Conservation (phyloP, 1,139 yeast genomes). For the Suhomyces coccinellae region DNA sequence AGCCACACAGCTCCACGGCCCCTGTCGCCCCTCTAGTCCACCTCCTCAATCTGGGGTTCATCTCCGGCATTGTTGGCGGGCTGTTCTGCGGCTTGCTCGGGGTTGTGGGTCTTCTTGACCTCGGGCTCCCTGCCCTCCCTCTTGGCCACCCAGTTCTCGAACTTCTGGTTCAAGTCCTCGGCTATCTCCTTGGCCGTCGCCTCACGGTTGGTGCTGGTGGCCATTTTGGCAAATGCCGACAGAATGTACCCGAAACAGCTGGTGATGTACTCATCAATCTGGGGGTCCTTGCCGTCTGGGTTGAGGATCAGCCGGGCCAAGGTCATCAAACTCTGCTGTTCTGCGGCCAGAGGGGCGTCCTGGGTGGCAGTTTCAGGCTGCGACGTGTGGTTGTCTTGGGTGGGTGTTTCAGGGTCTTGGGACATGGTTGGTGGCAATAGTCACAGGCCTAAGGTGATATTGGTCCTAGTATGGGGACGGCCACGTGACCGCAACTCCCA, state of each 20-base stretch:
- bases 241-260: constrained; percentile 32
- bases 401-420: no score
- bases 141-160: constrained; percentile 31
- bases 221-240: constrained; percentile 31
- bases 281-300: constrained; percentile 32
- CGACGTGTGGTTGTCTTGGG: background rate
- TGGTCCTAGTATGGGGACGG: background rate
- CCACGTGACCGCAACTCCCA: background rate
- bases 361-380: background rate
- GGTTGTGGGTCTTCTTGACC: constrained; percentile 8
- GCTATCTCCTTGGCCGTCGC: constrained; percentile 42
- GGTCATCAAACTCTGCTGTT: constrained; percentile 21
- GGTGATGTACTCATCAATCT: constrained; percentile 31
- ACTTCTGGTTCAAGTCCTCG: constrained; percentile 33
- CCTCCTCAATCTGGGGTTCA: background rate
- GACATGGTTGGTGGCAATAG: no score
- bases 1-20: no score
- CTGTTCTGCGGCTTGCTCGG: background rate
- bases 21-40: background rate
- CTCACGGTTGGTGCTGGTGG: constrained; percentile 32
- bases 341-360: constrained; percentile 18
- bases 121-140: constrained; percentile 18
- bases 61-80: background rate
- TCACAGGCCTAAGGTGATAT: no score
- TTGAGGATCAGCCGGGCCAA: constrained; percentile 25